A percentile compares a stretch with the other conserved stretches of the same genome.
Conservation (phyloP, 306 rosid species). For the Castanopsis chinensis region DNA sequence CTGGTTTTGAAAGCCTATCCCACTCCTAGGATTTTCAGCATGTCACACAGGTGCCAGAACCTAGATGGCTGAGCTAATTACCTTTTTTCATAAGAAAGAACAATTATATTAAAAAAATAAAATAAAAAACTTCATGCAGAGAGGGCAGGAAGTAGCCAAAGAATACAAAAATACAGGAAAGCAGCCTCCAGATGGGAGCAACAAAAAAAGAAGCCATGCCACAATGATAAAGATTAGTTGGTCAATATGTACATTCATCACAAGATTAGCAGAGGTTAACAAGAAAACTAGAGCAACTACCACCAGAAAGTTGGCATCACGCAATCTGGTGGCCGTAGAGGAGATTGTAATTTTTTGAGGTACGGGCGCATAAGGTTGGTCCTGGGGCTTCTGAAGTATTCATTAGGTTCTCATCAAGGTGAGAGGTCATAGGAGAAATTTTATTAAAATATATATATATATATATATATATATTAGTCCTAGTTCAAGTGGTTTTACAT, state of each 20-base stretch:
- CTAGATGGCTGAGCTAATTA: background rate
- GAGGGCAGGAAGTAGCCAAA: too few species aligned
- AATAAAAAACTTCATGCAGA: too few species aligned
- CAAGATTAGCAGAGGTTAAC: background rate
- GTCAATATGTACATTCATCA: background rate
- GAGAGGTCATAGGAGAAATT: background rate
- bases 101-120: too few species aligned
- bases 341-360: background rate
- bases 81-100: background rate
- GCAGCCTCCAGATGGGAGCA: background rate
- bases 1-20: background rate
- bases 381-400: background rate
- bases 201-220: background rate
- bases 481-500: background rate
- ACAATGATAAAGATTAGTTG: constrained; percentile 13
- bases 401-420: background rate
- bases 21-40: background rate
- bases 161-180: too few species aligned
- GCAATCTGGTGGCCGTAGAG: background rate
- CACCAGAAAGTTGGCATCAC: background rate
- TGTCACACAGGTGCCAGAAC: background rate
- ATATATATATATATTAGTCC: background rate
- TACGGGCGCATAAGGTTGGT: background rate
- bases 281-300: background rate
- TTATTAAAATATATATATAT: background rate